A percentile compares a stretch with the other conserved stretches of the same genome.
These are phyloP conservation scores for Suhomyces atakaporum DNA, from an alignment of 1,139 yeast species.

Conservation along the genomic window DNA sequence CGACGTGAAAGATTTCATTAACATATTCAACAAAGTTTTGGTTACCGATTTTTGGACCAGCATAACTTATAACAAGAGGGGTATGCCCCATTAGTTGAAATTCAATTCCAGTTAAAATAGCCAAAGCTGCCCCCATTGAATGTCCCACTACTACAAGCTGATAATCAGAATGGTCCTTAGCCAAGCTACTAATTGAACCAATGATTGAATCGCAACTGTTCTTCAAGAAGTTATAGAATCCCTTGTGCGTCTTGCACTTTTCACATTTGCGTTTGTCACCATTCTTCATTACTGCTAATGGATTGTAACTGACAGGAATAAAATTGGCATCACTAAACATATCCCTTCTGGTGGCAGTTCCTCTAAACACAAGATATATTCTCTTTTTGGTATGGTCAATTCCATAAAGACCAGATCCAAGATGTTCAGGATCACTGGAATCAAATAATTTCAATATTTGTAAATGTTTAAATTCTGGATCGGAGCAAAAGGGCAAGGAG, in stretches of 20 bases:
- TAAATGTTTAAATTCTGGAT: slow-evolving; percentile 24
- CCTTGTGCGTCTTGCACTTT: slow-evolving; percentile 60
- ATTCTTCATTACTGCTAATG: slow-evolving; percentile 17
- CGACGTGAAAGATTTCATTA: slow-evolving; percentile 49
- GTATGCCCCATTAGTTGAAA: slow-evolving; percentile 50
- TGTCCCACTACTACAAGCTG: slow-evolving; percentile 62
- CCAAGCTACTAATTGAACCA: slow-evolving; percentile 32
- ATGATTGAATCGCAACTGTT: slow-evolving; percentile 41
- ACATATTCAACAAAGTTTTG: slow-evolving; percentile 49
- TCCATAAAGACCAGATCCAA: slow-evolving; percentile 57
- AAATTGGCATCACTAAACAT: slow-evolving; percentile 56
- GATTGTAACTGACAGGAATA: slow-evolving; percentile 41
- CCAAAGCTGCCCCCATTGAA: slow-evolving; percentile 73
- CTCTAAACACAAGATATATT: slow-evolving; percentile 53
- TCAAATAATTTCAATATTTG: slow-evolving; percentile 38
- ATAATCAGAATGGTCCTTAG: slow-evolving; percentile 45
- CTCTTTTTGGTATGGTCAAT: slow-evolving; percentile 36
- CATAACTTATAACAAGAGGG: slow-evolving; percentile 59
- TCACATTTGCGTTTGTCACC: slow-evolving; percentile 33
- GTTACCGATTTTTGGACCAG: slow-evolving; percentile 66
- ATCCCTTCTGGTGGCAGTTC: slow-evolving; percentile 58
- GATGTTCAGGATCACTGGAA: slow-evolving; percentile 43
- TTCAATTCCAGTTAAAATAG: slow-evolving; percentile 62
- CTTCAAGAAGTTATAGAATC: slow-evolving; percentile 49
- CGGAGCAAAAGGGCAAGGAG: slow-evolving; percentile 23